Base-by-base conservation (phyloP, 768 basidiomycete species). In the Cyathus striatus region DNA sequence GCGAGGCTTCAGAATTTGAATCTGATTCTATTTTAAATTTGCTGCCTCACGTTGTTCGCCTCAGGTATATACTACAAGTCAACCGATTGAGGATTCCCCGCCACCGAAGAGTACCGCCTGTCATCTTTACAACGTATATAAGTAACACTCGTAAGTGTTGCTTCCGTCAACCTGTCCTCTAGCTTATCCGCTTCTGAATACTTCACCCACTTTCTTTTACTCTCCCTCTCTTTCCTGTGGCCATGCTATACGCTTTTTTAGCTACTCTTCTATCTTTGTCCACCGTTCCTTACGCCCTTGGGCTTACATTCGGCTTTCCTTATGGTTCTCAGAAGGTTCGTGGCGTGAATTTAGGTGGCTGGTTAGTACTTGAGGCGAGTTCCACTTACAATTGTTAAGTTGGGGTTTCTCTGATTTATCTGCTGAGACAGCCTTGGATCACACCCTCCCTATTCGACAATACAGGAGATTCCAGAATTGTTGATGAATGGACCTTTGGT, bases 291-390 rank as follows among this genome's bases (percentile, higher is more conserved):
- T 48, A 42, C 42, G 35, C 55, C 49, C 35, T 27, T 60, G 57
- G 55, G 52, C 44, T 48, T 58, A 60, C 58, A 23, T 77, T 72
- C 17, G 75, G 78, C 40, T 90, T 90, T 53, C 72, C 86, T 3
- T 90, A 90, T 50, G 88, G 86, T 18, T 71, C 73, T 4, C 48
- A 78, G 63, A 84, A 81, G 52, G 80, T 91, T 38, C 79, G 89
- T 10, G 90, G 90, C 44, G 90, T 91, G 50, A 91, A 86, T 63
- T 74, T 92, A 21, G 90, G 89, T 22, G 74, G 73, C 42, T 73
- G 65, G 76, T 63, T 75, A 21, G 69, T 75, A 18, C 63, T 69
- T 20, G 72, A 73, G 60, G 71, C 76, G 45, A 24, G 53, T 50
- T n/a, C n/a, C n/a, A n/a, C 16, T 13, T 24, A 13, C 44, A 4